Evolutionary conservation across 192 early-diverging fungal genomes (phyloP).

Genomic region (Dimargaris verticillata): DNA sequence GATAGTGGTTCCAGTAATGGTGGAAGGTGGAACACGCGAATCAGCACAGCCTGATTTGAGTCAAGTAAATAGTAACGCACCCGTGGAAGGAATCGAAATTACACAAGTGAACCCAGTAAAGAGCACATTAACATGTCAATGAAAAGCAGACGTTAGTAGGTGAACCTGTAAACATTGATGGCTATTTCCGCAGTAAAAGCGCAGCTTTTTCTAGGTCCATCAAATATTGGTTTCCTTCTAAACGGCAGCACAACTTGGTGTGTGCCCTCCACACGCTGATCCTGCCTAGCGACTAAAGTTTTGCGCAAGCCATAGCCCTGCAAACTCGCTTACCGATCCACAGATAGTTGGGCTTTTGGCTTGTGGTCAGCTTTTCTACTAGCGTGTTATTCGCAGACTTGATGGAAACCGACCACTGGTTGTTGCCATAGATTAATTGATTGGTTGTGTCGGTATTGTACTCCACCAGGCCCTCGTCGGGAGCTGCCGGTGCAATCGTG

Average conservation of each 20-base stretch:
- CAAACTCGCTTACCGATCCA: not conserved
- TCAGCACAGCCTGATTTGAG: not conserved
- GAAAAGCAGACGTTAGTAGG: not conserved
- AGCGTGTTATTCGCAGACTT: not conserved
- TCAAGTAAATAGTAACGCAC: not conserved
- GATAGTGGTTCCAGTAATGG: slow-evolving; percentile 10
- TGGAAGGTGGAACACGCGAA: slow-evolving; percentile 1
- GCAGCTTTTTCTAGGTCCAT: not conserved
- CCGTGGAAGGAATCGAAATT: not conserved
- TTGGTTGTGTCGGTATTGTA: not conserved
- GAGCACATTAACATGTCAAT: too few species aligned
- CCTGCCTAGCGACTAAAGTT: not conserved
- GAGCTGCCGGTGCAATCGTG: not conserved
- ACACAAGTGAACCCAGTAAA: not conserved
- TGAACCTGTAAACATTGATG: not conserved
- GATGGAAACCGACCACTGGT: too few species aligned
- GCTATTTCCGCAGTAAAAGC: not conserved
- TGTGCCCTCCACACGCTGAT: not conserved
- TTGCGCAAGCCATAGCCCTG: too few species aligned
- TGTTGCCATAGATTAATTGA: not conserved
- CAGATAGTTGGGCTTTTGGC: not conserved
- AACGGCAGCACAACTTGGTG: not conserved
- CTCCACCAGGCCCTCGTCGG: not conserved
- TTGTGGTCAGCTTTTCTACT: not conserved
- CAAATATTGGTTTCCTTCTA: not conserved